Base-by-base conservation (phyloP, 2,329 filamentous ascomycete genomes). In the Chaetomium sp. region DNA sequence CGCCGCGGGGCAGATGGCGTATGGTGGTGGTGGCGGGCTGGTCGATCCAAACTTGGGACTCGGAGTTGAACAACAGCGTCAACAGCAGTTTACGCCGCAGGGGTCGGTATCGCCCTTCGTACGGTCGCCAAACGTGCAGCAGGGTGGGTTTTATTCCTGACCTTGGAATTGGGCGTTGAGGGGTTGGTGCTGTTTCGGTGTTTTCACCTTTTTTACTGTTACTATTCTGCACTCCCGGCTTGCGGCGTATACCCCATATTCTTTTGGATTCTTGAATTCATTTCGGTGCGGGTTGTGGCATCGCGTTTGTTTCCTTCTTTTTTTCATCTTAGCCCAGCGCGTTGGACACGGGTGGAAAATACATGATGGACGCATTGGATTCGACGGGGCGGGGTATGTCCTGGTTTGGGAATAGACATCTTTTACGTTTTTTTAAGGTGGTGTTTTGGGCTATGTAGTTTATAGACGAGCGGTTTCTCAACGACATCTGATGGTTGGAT, bases 91-190 rank as follows among this genome's bases (percentile, higher is more conserved):
- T 62, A 75, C 75, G 25, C 76, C 75, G 21, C 76, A 77, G 42
- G 79, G 79, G 7, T 81, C 79, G 2, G 75, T 76, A 13, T 81
- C 80, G 38, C 79, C 80, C 0, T 82, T 77, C 65, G 70, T 72
- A 2, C 78, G 75, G 51, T 81, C 80, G 10, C 79, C 80, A 5
- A 74, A 79, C 51, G 76, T 74, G 63, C 74, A 72, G 13, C 76
- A 77, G 49, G 72, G 70, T 1, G 70, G 72, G 21, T 80, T 78
- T 68, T 80, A 79, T 64, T 70, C 69, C 21, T 51, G 45, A 42
- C 56, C 62, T 61, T 59, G 61, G 19, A 13, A 13, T 42, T 42
- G 35, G 35, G 35, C 35, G 35, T 42, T 42, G 35, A 42, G 42
- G 10, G 4, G 9, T 47, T 45, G 54, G 50, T 66, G 60, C n/a